Conservation (phyloP, 108 stramenopile species). For the Licmophora abbreviata region DNA sequence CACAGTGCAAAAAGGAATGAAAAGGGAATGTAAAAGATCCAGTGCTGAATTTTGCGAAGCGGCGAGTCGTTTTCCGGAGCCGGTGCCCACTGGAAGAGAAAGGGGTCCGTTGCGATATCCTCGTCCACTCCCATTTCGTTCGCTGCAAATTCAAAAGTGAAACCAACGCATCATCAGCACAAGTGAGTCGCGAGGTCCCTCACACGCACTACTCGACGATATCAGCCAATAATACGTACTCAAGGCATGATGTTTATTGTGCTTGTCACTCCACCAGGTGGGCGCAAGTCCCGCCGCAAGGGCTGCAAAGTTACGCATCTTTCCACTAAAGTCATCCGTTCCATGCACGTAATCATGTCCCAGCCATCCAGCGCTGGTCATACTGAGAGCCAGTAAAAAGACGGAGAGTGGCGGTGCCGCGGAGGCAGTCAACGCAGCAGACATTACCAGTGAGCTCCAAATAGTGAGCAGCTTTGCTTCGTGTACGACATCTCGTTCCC, state of each 20-base stretch:
- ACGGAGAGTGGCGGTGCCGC: constrained; percentile 36
- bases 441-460: constrained; percentile 51
- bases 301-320: constrained; percentile 61
- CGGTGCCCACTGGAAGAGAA: constrained; percentile 82
- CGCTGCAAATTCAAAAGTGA: constrained; percentile 17
- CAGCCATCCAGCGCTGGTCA: constrained; percentile 89
- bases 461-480: constrained; percentile 66
- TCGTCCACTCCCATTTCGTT: constrained; percentile 92
- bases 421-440: constrained; percentile 41
- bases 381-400: constrained; percentile 51
- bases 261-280: constrained; percentile 85
- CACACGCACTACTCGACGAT: too few relatives aligned
- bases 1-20: constrained; percentile 82
- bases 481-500: constrained; percentile 74
- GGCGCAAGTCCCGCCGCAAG: constrained; percentile 68
- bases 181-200: too few relatives aligned
- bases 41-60: constrained; percentile 87
- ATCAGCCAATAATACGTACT: constrained; percentile 38
- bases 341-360: constrained; percentile 93
- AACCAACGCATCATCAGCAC: not conserved
- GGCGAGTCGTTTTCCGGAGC: constrained; percentile 76
- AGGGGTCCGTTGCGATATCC: constrained; percentile 88
- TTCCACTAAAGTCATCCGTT: constrained; percentile 51
- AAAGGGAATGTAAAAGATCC: constrained; percentile 75
- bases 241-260: constrained; percentile 85